Evolutionary conservation across 1,284 basidiomycete genomes (phyloP), one percentile per base, ranked within the genome.

Genomic region (Ustilago nuda): DNA sequence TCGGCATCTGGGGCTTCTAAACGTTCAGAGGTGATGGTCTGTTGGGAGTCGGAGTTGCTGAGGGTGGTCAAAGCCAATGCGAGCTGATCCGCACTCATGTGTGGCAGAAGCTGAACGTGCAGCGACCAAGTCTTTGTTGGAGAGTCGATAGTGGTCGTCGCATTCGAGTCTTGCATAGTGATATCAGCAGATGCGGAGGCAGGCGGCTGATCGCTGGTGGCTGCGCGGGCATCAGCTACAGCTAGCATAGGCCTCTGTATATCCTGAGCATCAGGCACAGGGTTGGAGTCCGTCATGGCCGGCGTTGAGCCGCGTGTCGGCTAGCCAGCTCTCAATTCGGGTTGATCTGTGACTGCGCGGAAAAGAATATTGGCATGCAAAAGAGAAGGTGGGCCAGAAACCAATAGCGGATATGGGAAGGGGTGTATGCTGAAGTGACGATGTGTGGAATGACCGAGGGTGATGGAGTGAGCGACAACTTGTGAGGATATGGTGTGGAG

Each of bases 271-370:
- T 75, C 61, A 12, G 72, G 72, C 33, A 61, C 56, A 41, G 72
- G 63, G 19, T 69, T 63, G n/a, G 62, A 57, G 50, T 75, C 63
- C 58, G 67, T 62, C 72, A 75, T 75, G 67, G 32, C 56, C 62
- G 62, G 64, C 64, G 61, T 35, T 30, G 33, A 45, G 56, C 70
- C 56, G 54, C 35, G 30, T 54, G 23, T 59, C 32, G 54, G 43
- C 61, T 57, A 51, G 54, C 57, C 57, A 48, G 60, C 57, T 56
- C 51, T 41, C 23, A 39, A 27, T 32, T 17, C 30, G 36, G 19
- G n/a, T 4, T 35, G n/a, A 35, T 57, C 2, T 7, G 43, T 9
- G 19, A 19, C 19, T 46, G 15, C 7, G 12, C 7, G 37, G 23
- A 36, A 52, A 52, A 12, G 65, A 50, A 41, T 23, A 65, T 53